Conservation (phyloP, 495 filamentous ascomycete genomes). For the Tuber aestivum region DNA sequence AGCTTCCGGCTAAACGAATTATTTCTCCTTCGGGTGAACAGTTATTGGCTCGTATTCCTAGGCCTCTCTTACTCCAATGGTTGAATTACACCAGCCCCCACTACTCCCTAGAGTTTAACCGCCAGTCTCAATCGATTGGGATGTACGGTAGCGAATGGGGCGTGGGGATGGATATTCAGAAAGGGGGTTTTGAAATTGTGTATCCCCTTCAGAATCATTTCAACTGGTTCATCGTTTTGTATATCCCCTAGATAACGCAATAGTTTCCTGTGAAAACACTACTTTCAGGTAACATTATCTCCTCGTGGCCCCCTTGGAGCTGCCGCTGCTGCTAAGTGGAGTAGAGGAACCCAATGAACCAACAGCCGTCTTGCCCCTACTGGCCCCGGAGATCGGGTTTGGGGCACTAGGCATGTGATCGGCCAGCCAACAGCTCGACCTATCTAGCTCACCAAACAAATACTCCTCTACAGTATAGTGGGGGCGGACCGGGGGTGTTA, state of each 20-base stretch:
- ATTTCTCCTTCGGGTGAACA: background rate
- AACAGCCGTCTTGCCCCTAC: background rate
- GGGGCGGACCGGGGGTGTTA: no score
- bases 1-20: background rate
- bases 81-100: background rate
- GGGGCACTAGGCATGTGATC: background rate
- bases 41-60: background rate
- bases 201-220: background rate
- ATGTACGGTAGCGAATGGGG: background rate
- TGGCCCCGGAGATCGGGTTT: background rate
- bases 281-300: background rate
- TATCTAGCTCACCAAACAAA: background rate
- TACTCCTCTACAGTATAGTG: no score
- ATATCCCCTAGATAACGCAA: background rate
- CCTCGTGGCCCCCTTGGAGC: background rate
- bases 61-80: background rate
- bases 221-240: background rate
- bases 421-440: background rate
- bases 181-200: background rate
- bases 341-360: background rate
- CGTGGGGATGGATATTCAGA: background rate
- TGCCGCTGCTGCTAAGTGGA: background rate
- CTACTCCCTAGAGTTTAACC: background rate
- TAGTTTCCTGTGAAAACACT: background rate
- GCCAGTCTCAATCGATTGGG: background rate